Base-by-base conservation (phyloP, 2,329 filamentous ascomycete genomes). In the Colletotrichum sansevieriae region DNA sequence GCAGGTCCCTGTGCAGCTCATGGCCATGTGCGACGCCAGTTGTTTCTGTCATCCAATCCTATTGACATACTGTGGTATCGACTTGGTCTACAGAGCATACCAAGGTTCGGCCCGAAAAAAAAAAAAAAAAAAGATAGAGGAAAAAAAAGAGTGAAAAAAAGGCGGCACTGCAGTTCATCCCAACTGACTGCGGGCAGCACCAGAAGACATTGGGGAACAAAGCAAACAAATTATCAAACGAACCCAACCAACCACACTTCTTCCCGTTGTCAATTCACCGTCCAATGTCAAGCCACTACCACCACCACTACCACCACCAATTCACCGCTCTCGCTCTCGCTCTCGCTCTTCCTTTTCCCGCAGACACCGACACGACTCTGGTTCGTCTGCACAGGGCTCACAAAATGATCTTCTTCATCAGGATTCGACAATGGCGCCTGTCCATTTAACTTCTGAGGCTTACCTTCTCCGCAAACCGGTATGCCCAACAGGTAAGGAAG, bases 11-110 rank as follows among this genome's bases (percentile, higher is more conserved):
- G 52, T 20, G 52, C 35, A 29, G 29, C 51, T 55, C 37, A 12
- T n/a, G 15, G 54, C 54, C 54, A 43, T 56, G 54, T 43, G 54
- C 11, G 41, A 41, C 54, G 41, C 37, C 54, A 56, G 35, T 20
- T 41, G 35, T 56, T n/a, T 43, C 54, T 56, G 54, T n/a, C 54
- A 41, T 56, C 54, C 54, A 37, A 56, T 43, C 37, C 54, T 43
- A 20, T 35, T 56, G 37, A 15, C 29, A 37, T 25, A 25, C 18
- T 18, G 18, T 18, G 18, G 18, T 18, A 18, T 4, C 4, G 25
- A 25, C 25, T 25, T 25, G 25, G 25, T 1, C 25, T 5, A 25
- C 4, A 25, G 25, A 5, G 25, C 25, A 5, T 5, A 25, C 25
- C 25, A 25, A 25, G 29, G 8, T 29, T 29, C 22, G 18, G 18